Conservation (phyloP, 2,329 filamentous ascomycete species). For the Colletotrichum brevisporum region DNA sequence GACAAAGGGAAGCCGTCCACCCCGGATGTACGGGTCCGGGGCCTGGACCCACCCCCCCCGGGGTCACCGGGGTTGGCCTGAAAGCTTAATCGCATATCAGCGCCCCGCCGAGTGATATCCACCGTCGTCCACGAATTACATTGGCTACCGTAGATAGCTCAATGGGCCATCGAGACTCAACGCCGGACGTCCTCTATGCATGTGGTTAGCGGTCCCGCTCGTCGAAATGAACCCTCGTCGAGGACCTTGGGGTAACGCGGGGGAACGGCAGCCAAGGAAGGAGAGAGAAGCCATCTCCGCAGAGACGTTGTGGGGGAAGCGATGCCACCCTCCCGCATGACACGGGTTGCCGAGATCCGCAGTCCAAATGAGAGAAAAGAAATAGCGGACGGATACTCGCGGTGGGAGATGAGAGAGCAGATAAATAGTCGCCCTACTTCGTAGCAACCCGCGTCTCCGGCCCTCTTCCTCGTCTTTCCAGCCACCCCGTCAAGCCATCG, state of each 20-base stretch:
- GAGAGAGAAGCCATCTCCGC: constrained; percentile 10
- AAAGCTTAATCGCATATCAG: constrained; percentile 18
- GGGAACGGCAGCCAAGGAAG: constrained; percentile 19
- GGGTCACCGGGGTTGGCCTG: constrained; percentile 6
- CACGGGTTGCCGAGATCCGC: constrained; percentile 29
- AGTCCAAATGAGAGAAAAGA: not conserved
- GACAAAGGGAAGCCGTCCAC: no score
- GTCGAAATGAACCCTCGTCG: not conserved
- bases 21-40: not conserved
- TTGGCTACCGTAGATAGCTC: not conserved
- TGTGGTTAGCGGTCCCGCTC: constrained; percentile 32
- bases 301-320: constrained; percentile 19
- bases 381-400: not conserved
- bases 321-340: not conserved
- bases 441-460: no score
- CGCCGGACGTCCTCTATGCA: not conserved
- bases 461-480: not conserved
- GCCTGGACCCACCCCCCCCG: not conserved
- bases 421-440: no score
- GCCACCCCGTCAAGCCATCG: not conserved
- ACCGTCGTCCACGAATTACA: constrained; percentile 25
- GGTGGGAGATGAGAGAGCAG: not conserved
- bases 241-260: constrained; percentile 9
- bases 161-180: not conserved
- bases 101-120: constrained; percentile 20